These are phyloP conservation scores for Verticillium alfalfae DNA, from an alignment of 2,329 filamentous ascomycete genomes.

Conservation along the genomic window DNA sequence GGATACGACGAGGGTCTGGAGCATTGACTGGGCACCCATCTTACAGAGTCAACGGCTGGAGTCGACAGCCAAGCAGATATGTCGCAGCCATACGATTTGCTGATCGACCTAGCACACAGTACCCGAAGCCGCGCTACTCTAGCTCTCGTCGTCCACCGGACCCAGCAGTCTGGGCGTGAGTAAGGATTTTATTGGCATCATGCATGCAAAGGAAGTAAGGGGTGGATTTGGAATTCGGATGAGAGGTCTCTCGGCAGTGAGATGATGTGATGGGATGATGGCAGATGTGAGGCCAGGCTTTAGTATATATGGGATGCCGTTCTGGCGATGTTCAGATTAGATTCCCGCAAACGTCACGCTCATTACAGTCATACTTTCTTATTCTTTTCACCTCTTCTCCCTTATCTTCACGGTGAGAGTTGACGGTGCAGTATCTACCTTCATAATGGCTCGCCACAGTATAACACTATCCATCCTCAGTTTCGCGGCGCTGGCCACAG, in stretches of 20 bases:
- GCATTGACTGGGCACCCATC: not conserved
- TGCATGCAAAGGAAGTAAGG: not conserved
- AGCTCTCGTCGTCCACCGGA: not conserved
- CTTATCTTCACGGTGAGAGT: not conserved
- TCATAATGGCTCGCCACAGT: slow-evolving; percentile 15
- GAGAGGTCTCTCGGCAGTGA: not conserved
- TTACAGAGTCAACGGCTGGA: not conserved
- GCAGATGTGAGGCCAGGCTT: not conserved
- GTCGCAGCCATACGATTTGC: not conserved
- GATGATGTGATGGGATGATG: not conserved
- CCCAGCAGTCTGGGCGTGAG: not conserved
- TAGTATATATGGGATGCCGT: not conserved
- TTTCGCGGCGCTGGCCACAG: slow-evolving; percentile 20
- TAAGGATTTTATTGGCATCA: not conserved
- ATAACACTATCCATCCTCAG: slow-evolving; percentile 13
- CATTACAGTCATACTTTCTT: too few species aligned
- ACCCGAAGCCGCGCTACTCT: not conserved
- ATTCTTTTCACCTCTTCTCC: slow-evolving; percentile 2
- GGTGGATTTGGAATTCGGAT: not conserved
- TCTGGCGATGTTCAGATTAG: not conserved
- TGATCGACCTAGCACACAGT: not conserved
- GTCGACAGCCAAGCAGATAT: not conserved
- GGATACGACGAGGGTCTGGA: not conserved
- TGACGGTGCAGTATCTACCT: not conserved
- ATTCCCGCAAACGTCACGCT: not conserved